phyloP scores from a whole-genome alignment of 768 basidiomycete species.

The Russula virescens region DNA sequence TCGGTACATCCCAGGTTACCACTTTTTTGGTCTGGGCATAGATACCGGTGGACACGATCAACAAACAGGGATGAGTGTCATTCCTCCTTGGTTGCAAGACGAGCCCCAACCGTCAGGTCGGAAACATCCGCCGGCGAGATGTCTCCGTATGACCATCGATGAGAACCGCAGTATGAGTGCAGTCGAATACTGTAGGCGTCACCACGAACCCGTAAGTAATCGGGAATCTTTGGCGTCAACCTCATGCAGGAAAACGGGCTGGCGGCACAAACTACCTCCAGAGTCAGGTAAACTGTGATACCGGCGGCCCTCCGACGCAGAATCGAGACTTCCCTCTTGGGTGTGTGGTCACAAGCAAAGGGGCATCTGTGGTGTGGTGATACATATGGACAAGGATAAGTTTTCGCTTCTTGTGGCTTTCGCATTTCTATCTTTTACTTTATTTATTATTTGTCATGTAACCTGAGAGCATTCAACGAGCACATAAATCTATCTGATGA shows the following conservation, averaged over 20 bases:
- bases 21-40: conserved; percentile 72
- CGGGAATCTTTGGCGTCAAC: not conserved
- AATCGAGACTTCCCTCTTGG: no score
- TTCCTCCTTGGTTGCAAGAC: conserved; percentile 45
- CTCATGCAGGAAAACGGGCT: not conserved
- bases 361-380: no score
- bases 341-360: no score
- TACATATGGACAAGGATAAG: no score
- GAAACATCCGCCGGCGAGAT: not conserved
- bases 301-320: no score
- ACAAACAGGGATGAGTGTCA: conserved; percentile 16
- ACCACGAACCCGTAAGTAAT: not conserved
- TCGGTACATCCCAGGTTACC: conserved; percentile 91
- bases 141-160: conserved; percentile 49
- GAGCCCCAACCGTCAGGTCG: not conserved
- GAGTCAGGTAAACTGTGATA: no score
- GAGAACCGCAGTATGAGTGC: conserved; percentile 44
- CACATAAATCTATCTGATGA: no score
- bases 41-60: conserved; percentile 29
- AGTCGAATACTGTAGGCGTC: conserved; percentile 37
- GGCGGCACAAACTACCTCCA: no score
- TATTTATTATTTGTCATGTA: no score
- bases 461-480: no score
- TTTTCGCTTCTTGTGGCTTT: no score
- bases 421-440: no score